These are phyloP conservation scores for Dioscorea dumetorum DNA, from an alignment of 106 monocot species.

Conservation along the genomic window DNA sequence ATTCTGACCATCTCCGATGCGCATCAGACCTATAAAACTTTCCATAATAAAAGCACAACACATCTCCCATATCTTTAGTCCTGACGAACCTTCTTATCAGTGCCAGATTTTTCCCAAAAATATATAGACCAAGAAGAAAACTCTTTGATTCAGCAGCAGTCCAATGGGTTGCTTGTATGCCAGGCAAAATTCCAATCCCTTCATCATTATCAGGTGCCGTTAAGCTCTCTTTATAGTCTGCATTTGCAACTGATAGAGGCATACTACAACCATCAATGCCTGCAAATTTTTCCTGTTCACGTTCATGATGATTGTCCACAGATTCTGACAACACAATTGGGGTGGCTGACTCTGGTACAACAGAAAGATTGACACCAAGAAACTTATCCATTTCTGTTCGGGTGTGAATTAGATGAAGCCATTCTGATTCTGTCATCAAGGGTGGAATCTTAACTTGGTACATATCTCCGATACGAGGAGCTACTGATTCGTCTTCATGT, in stretches of 20 bases:
- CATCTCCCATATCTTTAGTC: slow-evolving; percentile 53
- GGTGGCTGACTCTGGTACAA: slow-evolving; percentile 34
- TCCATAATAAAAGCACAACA: slow-evolving; percentile 81
- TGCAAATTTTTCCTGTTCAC: slow-evolving; percentile 1
- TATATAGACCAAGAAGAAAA: slow-evolving; percentile 86
- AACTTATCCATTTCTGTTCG: not conserved
- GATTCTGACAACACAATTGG: slow-evolving; percentile 48
- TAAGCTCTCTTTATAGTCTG: too few relatives aligned
- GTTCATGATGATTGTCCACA: slow-evolving; percentile 1
- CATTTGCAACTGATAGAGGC: not conserved
- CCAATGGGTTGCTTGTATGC: slow-evolving; percentile 29
- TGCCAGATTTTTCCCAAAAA: slow-evolving; percentile 80
- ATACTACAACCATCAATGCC: not conserved
- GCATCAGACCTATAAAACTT: slow-evolving; percentile 72
- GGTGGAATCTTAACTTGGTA: slow-evolving; percentile 73
- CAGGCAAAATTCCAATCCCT: slow-evolving; percentile 15
- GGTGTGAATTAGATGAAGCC: slow-evolving; percentile 5
- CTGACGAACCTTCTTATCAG: slow-evolving; percentile 53
- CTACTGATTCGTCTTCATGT: slow-evolving; percentile 31
- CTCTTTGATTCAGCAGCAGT: slow-evolving; percentile 43
- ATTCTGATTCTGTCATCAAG: slow-evolving; percentile 18
- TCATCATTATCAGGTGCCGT: not conserved
- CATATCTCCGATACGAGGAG: slow-evolving; percentile 68
- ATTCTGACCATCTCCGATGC: slow-evolving; percentile 69
- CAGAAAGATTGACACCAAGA: slow-evolving; percentile 10